Evolutionary conservation across 1,284 basidiomycete genomes (phyloP).

Genomic region (Cryptococcus sp.): DNA sequence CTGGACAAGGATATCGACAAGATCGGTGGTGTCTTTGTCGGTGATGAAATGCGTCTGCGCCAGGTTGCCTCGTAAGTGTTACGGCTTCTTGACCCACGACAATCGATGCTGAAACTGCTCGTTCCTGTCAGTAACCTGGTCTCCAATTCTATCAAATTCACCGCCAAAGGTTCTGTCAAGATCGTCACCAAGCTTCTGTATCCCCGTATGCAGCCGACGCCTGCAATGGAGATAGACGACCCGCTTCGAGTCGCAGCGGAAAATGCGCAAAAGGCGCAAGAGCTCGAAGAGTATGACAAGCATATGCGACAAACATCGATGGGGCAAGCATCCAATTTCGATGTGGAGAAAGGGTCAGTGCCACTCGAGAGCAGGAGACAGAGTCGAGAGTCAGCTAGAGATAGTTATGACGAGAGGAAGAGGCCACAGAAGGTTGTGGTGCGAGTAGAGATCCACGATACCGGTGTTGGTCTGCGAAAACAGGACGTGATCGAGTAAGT

Average conservation of each 20-base stretch:
- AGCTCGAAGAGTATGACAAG: slow-evolving; percentile 24
- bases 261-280: slow-evolving; percentile 28
- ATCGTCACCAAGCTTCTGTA: slow-evolving; percentile 50
- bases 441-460: slow-evolving; percentile 77
- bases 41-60: slow-evolving; percentile 66
- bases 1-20: slow-evolving; percentile 74
- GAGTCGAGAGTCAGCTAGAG: slow-evolving; percentile 14
- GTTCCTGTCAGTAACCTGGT: slow-evolving; percentile 46
- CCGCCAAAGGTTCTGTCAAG: slow-evolving; percentile 61
- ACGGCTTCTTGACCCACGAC: slow-evolving; percentile 22
- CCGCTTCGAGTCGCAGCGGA: slow-evolving; percentile 32
- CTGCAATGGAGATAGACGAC: slow-evolving; percentile 33
- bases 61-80: slow-evolving; percentile 70
- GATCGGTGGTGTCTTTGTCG: slow-evolving; percentile 57
- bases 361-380: slow-evolving; percentile 21
- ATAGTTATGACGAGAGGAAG: slow-evolving; percentile 22
- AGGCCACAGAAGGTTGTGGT: slow-evolving; percentile 57
- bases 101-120: not conserved
- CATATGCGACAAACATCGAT: slow-evolving; percentile 1
- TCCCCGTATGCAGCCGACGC: slow-evolving; percentile 42
- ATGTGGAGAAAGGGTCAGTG: slow-evolving; percentile 40
- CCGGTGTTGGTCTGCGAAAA: slow-evolving; percentile 71
- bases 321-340: slow-evolving; percentile 3
- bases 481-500: slow-evolving; percentile 73
- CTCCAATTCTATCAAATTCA: slow-evolving; percentile 64